Conservation (phyloP, 495 filamentous ascomycete genomes). For the Aeminium ludgeri region DNA sequence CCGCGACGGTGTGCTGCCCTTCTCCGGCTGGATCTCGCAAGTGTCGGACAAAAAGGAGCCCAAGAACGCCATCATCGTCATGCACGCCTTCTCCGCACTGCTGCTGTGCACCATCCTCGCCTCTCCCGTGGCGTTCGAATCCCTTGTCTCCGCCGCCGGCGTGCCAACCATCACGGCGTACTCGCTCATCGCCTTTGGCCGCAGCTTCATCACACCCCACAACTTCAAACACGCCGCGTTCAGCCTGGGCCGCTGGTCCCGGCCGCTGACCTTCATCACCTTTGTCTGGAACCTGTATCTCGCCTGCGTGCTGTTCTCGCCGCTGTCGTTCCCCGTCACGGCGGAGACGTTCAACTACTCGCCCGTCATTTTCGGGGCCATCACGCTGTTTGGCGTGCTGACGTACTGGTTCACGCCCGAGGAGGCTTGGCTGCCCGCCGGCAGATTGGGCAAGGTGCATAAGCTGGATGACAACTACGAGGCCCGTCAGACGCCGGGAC, state of each 20-base stretch:
- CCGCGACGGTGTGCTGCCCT: conserved; percentile 38
- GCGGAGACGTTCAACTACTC: conserved; percentile 18
- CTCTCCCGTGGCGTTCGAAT: conserved; percentile 37
- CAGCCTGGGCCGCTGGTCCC: conserved; percentile 17
- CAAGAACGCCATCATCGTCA: conserved; percentile 38
- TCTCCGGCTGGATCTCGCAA: conserved; percentile 37
- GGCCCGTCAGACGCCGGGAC: background rate
- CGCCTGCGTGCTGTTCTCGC: conserved; percentile 18
- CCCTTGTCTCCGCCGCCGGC: conserved; percentile 29
- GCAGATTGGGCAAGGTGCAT: conserved; percentile 18
- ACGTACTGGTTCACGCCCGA: conserved; percentile 18
- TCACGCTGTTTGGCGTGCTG: conserved; percentile 18
- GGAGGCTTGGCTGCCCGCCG: conserved; percentile 18
- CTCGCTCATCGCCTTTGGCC: conserved; percentile 36
- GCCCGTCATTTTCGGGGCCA: conserved; percentile 19
- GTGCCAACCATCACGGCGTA: conserved; percentile 37
- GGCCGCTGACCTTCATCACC: conserved; percentile 18
- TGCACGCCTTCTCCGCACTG: conserved; percentile 33
- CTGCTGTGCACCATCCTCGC: conserved; percentile 37
- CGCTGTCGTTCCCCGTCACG: conserved; percentile 18
- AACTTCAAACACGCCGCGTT: conserved; percentile 20
- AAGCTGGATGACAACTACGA: conserved; percentile 14
- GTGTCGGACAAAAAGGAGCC: conserved; percentile 34
- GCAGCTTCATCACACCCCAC: conserved; percentile 30
- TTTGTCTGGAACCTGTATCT: conserved; percentile 21